Percentiles rank a stretch among this genome's conserved stretches.
Evolutionary conservation across 345 rosid species (phyloP).

Genomic region (Populus davidiana): DNA sequence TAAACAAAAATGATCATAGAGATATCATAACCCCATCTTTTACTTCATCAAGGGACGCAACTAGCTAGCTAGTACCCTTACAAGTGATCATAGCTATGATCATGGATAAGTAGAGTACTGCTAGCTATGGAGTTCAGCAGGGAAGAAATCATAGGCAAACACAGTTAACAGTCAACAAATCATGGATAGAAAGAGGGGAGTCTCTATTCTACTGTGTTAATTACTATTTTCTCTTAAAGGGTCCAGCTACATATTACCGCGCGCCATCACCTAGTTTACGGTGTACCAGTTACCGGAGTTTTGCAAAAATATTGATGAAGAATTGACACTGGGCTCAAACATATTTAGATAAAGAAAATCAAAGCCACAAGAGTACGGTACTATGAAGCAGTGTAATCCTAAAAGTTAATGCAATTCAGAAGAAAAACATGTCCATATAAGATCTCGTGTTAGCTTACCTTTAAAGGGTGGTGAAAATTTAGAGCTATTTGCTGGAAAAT

Average conservation of each 20-base stretch:
- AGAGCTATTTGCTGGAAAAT: conserved; percentile 43
- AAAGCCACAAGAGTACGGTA: background rate
- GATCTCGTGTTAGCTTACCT: background rate
- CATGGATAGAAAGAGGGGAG: background rate
- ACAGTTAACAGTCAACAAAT: background rate
- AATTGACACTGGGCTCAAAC: background rate
- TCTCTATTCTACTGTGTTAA: background rate
- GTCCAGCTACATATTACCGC: background rate
- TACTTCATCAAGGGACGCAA: background rate
- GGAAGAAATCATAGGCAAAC: background rate
- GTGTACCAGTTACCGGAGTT: background rate
- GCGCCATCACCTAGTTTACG: background rate
- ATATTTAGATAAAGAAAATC: background rate
- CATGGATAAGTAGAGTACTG: background rate
- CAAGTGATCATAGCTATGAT: background rate
- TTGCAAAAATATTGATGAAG: background rate
- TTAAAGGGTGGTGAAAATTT: background rate
- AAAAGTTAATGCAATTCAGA: background rate
- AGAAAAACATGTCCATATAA: background rate
- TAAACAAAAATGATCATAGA: background rate
- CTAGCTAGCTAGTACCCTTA: background rate
- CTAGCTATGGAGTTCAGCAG: background rate
- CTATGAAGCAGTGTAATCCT: too few relatives aligned
- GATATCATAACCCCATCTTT: background rate
- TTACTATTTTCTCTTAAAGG: background rate